Base-by-base conservation (phyloP, 805 yeast genomes). In the Ogataea trehalophila region DNA sequence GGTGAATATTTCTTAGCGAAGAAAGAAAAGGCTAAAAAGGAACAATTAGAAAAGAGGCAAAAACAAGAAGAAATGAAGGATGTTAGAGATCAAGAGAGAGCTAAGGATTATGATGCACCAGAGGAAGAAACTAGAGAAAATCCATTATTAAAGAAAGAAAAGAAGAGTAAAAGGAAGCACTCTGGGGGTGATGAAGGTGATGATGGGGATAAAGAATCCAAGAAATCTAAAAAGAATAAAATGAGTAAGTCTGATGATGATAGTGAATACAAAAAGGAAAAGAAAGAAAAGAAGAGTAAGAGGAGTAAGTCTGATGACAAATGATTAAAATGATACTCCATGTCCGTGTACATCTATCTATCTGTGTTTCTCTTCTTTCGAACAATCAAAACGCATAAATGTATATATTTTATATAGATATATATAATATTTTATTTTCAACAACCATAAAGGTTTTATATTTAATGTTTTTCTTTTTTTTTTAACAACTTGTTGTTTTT, bases 1-100 rank as follows among this genome's bases (percentile, higher is more conserved):
- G 99, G 99, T 80, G 99, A 94, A 69, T 94, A 89, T 71, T 94
- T 94, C 80, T 75, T 94, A 71, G 87, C 89, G 51, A 86, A 88
- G 73, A 80, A 74, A 60, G 96, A 91, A 61, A 89, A 88, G 74
- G 84, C 80, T 50, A 70, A 74, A 56, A 83, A 79, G 66, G 81
- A 81, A 54, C 71, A 84, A 52, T 83, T 81, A 48, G 91, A 86
- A 61, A 87, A 89, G 76, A 79, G 81, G 54, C 87, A 82, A 46
- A 80, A 86, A 59, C 95, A 91, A 64, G 83, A 77, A 44, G 88
- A 80, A 54, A 80, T 77, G 57, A 81, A 84, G 56, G 80, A 74
- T 48, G 76, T 73, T 48, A 84, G 79, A 63, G 83, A 83, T 55
- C 72, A 70, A 43, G 95, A 87, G 62, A 79, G 92, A 62, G 77